These are phyloP conservation scores for carrot (Daucus carota) DNA, from an alignment of 129 eudicot species.

Conservation along the genomic window DH1_v3.0 NC_030384.2:19456501-19457000, in stretches of 20 bases:
- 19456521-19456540: not conserved
- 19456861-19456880: not conserved
- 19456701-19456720: not conserved
- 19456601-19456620: not conserved
- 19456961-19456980: conserved; percentile 2
- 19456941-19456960: not conserved
- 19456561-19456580: not conserved
- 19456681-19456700: not conserved
- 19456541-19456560: not conserved
- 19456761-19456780: not conserved
- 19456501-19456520: not conserved
- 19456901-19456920: not conserved
- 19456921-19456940: not conserved
- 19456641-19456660: not conserved
- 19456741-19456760: not conserved
- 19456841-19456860: not conserved
- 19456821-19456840: not conserved
- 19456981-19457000: conserved; percentile 98
- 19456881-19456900: not conserved
- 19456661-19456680: not conserved
- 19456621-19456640: not conserved
- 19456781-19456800: not conserved
- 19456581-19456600: not conserved
- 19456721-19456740: not conserved
- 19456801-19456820: not conserved